A percentile compares a stretch with the other conserved stretches of the same genome.
Conservation (phyloP, 108 stramenopile genomes). For the Nitzschia palea region DNA sequence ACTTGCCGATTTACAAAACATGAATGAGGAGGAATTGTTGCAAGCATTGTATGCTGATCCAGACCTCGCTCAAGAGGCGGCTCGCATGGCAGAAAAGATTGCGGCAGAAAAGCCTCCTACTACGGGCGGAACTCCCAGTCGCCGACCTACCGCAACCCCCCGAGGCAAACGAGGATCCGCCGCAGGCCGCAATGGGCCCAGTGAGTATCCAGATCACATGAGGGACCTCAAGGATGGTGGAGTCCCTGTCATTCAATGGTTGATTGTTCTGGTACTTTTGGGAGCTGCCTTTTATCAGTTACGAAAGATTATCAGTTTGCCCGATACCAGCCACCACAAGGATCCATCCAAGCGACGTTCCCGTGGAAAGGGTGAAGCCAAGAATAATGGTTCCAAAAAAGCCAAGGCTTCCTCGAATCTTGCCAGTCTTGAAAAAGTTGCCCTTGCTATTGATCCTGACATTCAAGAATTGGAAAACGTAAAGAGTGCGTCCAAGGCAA, state of each 20-base stretch:
- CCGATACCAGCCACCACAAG: conserved; percentile 9
- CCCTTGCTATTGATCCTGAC: not conserved
- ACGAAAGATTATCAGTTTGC: conserved; percentile 22
- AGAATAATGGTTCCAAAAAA: conserved; percentile 8
- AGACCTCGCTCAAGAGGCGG: conserved; percentile 23
- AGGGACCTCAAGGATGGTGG: conserved; percentile 28
- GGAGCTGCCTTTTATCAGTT: conserved; percentile 29
- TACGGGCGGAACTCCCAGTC: not conserved
- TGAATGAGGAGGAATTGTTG: conserved; percentile 37
- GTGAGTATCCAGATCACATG: conserved; percentile 21
- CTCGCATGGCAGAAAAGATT: conserved; percentile 4
- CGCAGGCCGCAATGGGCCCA: not conserved
- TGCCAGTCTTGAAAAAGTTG: no score
- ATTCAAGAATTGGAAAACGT: conserved; percentile 1
- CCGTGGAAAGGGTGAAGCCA: not conserved
- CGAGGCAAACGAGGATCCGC: not conserved
- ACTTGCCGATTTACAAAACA: conserved; percentile 33
- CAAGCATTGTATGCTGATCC: conserved; percentile 45
- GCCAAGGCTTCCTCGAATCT: not conserved
- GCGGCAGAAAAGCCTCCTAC: not conserved
- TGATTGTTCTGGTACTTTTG: conserved; percentile 33
- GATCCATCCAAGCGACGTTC: not conserved
- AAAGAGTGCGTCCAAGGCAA: no score
- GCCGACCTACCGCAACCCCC: not conserved
- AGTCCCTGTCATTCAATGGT: conserved; percentile 47